A percentile compares a stretch with the other conserved stretches of the same genome.
phyloP scores from a whole-genome alignment of 352 stramenopile genomes.

The Pythium coloratum region DNA sequence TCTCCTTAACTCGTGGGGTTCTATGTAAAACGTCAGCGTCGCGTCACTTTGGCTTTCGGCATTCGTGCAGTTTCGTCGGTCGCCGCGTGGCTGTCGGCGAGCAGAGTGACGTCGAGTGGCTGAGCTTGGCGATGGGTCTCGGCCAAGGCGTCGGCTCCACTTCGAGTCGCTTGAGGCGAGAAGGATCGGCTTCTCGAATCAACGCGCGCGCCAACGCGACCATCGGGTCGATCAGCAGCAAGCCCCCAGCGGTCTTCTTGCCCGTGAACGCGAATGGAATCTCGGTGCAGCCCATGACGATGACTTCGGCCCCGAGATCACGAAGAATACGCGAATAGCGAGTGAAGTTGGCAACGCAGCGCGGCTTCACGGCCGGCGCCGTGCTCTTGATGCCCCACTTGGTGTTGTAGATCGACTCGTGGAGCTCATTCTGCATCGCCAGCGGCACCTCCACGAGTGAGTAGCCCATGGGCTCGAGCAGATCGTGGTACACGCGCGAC shows the following conservation, averaged over 20 bases:
- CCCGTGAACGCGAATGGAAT: slow-evolving; percentile 73
- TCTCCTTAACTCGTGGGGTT: background rate
- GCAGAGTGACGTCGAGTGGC: background rate
- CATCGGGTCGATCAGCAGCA: slow-evolving; percentile 72
- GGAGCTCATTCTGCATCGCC: slow-evolving; percentile 55
- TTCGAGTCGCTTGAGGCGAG: slow-evolving; percentile 42
- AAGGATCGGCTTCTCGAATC: slow-evolving; percentile 60
- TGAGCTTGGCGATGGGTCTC: slow-evolving; percentile 27
- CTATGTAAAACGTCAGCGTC: background rate
- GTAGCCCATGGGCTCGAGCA: slow-evolving; percentile 62
- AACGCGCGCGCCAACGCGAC: slow-evolving; percentile 70
- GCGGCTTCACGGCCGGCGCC: slow-evolving; percentile 49
- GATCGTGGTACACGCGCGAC: slow-evolving; percentile 68
- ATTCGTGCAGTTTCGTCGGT: background rate
- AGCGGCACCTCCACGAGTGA: slow-evolving; percentile 50
- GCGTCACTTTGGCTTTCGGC: slow-evolving; percentile 17
- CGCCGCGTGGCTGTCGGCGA: background rate
- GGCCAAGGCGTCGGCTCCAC: slow-evolving; percentile 19
- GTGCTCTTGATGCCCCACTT: slow-evolving; percentile 79
- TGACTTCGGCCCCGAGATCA: slow-evolving; percentile 53
- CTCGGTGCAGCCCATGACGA: slow-evolving; percentile 78
- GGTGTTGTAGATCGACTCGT: slow-evolving; percentile 75
- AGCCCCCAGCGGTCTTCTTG: slow-evolving; percentile 38
- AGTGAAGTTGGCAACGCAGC: slow-evolving; percentile 60
- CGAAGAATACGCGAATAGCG: slow-evolving; percentile 49